Evolutionary conservation across 495 filamentous ascomycete genomes (phyloP), one percentile per base, ranked within the genome.

Genomic region (Xylaria flabelliformis): DNA sequence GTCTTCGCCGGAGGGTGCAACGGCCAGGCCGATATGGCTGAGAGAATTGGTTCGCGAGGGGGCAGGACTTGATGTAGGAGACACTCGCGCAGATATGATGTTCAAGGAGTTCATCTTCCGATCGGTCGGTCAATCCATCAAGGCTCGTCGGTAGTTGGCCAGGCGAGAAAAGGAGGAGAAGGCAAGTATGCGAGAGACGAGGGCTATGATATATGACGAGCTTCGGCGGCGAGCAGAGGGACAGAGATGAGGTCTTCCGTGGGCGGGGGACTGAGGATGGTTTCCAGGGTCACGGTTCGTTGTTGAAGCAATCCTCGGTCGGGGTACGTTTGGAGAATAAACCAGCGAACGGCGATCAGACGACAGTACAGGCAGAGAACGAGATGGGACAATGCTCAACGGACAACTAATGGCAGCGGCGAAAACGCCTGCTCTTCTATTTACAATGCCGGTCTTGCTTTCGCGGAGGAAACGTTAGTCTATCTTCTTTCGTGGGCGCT

Each of bases 81-180:
- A 88, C 70, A 96, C 93, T 84, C 92, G 91, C 80, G 93, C 89
- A 74, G 94, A 97, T 81, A 99, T 87, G 81, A 97, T 92, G 83
- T 97, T 97, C 85, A 98, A 84, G 78, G 95, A 97, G 91, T 98
- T 98, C 95, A 99, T 99, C 85, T 91, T 94, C 84, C 71, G 71
- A 69, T 75, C 55, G 67, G 74, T 71, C 70, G 76, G 76, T 64
- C 79, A 80, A 84, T 86, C 85, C 88, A 91, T 89, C 82, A 82
- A 83, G 77, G 65, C 74, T 67, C 74, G 72, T 75, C 71, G 29
- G 59, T 46, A 72, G 69, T 64, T 75, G 70, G 72, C 71, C 73
- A 34, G 44, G 70, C 26, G 62, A 32, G 50, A 26, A 61, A 26
- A 75, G 69, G 70, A 74, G 72, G 64, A 74, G 69, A 71, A 51